These are phyloP conservation scores for Podospora pseudocomata DNA, from an alignment of 495 filamentous ascomycete genomes.

Conservation along the genomic window DNA sequence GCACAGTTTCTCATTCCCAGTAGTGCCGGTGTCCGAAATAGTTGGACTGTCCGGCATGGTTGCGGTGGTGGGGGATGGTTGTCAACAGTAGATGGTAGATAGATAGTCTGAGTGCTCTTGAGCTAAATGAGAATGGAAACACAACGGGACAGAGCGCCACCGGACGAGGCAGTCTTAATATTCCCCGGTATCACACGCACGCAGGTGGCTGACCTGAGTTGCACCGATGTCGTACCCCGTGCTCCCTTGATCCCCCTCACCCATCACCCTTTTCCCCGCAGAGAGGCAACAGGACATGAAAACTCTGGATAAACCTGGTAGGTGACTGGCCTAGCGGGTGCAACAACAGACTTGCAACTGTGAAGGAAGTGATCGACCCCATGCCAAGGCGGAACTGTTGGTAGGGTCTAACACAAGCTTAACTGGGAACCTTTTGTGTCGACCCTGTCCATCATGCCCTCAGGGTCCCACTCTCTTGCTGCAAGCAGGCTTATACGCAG, in stretches of 20 bases:
- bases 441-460: neutral
- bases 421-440: neutral
- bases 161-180: neutral
- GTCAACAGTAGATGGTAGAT: neutral
- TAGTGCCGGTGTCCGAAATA: constrained; percentile 9
- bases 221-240: neutral
- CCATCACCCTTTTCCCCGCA: neutral
- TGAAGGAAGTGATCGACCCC: constrained; percentile 6
- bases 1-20: neutral
- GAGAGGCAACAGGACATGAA: neutral
- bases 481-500: neutral
- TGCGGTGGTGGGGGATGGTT: neutral
- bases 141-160: neutral
- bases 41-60: constrained; percentile 19
- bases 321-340: neutral
- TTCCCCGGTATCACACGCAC: constrained; percentile 3
- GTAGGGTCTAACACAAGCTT: neutral
- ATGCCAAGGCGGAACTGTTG: constrained; percentile 5
- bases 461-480: neutral
- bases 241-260: neutral
- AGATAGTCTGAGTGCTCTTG: neutral
- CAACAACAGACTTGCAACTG: constrained; percentile 16
- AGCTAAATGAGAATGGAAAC: neutral
- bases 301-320: neutral
- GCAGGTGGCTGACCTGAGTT: constrained; percentile 1